A percentile compares a stretch with the other conserved stretches of the same genome.
Conservation (phyloP, 176 grass and related monocot species). For the Neostapfia colusana region DNA sequence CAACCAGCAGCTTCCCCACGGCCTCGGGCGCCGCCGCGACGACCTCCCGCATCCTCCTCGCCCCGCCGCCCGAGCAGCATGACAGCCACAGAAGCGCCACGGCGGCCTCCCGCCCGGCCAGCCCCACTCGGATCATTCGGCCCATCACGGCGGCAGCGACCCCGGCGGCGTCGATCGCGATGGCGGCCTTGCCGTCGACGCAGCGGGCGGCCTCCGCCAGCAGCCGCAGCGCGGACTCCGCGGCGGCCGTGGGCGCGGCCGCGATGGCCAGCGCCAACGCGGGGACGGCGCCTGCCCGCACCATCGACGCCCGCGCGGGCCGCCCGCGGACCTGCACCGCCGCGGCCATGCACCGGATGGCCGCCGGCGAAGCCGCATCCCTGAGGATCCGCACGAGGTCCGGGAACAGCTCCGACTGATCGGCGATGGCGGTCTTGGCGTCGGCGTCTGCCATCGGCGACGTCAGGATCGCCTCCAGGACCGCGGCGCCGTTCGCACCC, state of each 20-base stretch:
- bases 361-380: conserved; percentile 47
- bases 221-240: conserved; percentile 53
- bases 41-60: conserved; percentile 61
- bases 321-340: conserved; percentile 49
- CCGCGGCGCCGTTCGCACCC: conserved; percentile 35
- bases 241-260: conserved; percentile 57
- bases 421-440: conserved; percentile 52
- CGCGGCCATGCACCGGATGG: conserved; percentile 63
- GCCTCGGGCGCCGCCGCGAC: conserved; percentile 51
- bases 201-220: conserved; percentile 63
- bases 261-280: conserved; percentile 49
- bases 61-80: conserved; percentile 62
- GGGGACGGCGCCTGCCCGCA: conserved; percentile 53
- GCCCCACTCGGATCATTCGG: conserved; percentile 67
- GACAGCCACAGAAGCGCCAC: conserved; percentile 73
- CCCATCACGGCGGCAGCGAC: conserved; percentile 62
- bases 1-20: conserved; percentile 77
- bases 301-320: conserved; percentile 55
- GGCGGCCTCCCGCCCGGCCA: conserved; percentile 63
- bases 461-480: conserved; percentile 61
- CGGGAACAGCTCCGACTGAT: conserved; percentile 60
- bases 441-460: conserved; percentile 55
- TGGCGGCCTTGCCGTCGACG: conserved; percentile 64
- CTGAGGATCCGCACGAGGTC: conserved; percentile 63
- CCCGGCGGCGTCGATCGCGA: conserved; percentile 48